Evolutionary conservation across 495 filamentous ascomycete genomes (phyloP), one percentile per base, ranked within the genome.

Genomic region (Penicillium riverlandense): DNA sequence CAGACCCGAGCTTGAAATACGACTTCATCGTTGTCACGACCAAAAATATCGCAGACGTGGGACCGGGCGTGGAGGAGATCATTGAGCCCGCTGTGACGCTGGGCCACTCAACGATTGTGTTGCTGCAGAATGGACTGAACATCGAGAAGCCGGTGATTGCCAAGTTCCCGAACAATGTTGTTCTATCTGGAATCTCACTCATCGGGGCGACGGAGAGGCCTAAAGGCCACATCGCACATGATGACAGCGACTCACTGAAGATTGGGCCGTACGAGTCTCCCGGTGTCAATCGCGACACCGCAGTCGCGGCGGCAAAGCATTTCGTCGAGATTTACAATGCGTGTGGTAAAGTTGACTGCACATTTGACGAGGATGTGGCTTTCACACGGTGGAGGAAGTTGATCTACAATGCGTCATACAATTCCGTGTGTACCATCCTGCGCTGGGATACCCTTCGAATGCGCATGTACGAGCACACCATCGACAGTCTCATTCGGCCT

Each of bases 91-190:
- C 78, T n/a, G 56, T 75, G 6, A 72, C 70, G 0, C 59, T 66
- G 0, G 55, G 65, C 2, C 54, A 72, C 29, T 75, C 79, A 1
- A 59, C 62, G 5, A 75, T 84, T 35, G 62, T 79, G 0, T 66
- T 85, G 1, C 62, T 78, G 29, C 81, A 84, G 53, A 85, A 84
- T 48, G 81, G 80, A 2, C 62, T 84, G 10, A 77, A 78, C 49
- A 82, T 84, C 49, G 80, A 84, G 50, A 65, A 64, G 4, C 80
- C 78, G 0, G 48, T 83, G 11, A 47, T 75, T 29, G 40, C 47
- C 2, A 54, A 57, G 0, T 83, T 78, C 49, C 78, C 79, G 0
- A 12, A 45, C 0, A 84, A 76, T 41, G 57, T 69, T 3, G 49
- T 78, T 27, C 56, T 83, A 6, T 75, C 70, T 3, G 73, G 76